Conservation (phyloP, 2,329 filamentous ascomycete genomes). For the Phyllosticta citriasiana region DNA sequence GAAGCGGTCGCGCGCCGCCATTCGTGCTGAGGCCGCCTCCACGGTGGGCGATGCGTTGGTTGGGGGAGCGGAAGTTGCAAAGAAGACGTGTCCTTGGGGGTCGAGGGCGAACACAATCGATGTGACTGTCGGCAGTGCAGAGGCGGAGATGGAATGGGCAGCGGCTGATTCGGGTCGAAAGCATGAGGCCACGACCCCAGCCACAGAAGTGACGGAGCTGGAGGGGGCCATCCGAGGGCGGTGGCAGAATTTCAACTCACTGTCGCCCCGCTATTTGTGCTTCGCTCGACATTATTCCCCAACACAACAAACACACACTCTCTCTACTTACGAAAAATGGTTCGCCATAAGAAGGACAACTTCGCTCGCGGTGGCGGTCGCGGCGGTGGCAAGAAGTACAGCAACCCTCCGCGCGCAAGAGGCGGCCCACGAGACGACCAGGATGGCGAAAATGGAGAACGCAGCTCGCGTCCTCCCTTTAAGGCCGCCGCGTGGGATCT, state of each 20-base stretch:
- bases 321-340: conserved; percentile 46
- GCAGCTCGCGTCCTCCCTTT: conserved; percentile 41
- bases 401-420: conserved; percentile 47
- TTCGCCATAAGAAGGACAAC: conserved; percentile 91
- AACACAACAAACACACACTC: background rate
- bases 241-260: background rate
- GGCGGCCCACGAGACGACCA: conserved; percentile 39
- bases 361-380: conserved; percentile 40
- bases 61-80: background rate
- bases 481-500: conserved; percentile 98
- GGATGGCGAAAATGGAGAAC: conserved; percentile 28
- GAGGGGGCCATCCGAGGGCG: too few species aligned
- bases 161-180: background rate
- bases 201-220: too few species aligned
- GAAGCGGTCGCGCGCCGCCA: conserved; percentile 92
- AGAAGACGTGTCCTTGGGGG: background rate
- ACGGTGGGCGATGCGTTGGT: conserved; percentile 29
- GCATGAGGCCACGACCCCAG: too few species aligned
- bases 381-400: conserved; percentile 54
- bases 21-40: conserved; percentile 93
- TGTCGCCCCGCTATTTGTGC: background rate
- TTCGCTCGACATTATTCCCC: background rate
- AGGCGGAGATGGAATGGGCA: background rate
- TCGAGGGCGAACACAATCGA: background rate
- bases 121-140: background rate